Conservation (phyloP, 2,329 filamentous ascomycete genomes). For the Emergomyces orientalis region DNA sequence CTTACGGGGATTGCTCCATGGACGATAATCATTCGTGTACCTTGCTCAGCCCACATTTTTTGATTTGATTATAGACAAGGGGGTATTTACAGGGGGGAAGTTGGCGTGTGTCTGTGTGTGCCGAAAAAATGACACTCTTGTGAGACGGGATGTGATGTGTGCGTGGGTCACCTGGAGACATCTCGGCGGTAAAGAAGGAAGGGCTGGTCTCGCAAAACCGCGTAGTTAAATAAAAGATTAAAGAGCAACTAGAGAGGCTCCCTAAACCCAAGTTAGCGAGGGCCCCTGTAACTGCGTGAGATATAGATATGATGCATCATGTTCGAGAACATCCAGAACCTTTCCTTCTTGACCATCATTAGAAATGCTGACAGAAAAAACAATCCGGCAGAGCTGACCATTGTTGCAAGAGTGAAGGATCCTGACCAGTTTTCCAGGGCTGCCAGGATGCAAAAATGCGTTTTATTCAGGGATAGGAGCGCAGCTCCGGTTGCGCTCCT, state of each 20-base stretch:
- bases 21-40: neutral
- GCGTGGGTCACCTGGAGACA: neutral
- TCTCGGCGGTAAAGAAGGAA: neutral
- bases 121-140: neutral
- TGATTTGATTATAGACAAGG: neutral
- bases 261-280: neutral
- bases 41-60: neutral
- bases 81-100: neutral
- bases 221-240: neutral
- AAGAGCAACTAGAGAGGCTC: neutral
- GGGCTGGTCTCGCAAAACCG: neutral
- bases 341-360: neutral
- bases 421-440: neutral
- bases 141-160: neutral
- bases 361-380: too few relatives aligned
- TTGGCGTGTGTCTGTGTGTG: neutral
- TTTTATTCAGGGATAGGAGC: neutral
- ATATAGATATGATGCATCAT: neutral
- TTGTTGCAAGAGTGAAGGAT: neutral
- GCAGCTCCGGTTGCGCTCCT: too few relatives aligned
- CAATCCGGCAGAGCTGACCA: neutral
- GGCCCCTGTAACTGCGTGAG: neutral
- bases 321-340: neutral
- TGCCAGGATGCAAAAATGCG: neutral
- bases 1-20: too few relatives aligned